Evolutionary conservation across 495 filamentous ascomycete genomes (phyloP).

Genomic region (Mycothermus thermophilus): DNA sequence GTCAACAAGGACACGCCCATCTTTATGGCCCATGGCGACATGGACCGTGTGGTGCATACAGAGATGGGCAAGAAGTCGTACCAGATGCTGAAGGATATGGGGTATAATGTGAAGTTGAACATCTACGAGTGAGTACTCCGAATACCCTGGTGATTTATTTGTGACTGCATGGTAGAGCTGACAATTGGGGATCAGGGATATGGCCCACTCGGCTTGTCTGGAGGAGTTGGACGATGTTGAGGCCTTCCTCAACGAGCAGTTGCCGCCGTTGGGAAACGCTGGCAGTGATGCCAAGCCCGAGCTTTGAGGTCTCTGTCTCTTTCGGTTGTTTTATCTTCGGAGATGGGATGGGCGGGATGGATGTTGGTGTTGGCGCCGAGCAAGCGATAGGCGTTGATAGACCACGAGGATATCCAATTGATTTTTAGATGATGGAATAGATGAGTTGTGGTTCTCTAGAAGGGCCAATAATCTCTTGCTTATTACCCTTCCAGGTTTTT

Average conservation of each 20-base stretch:
- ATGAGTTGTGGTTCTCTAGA: too few relatives aligned
- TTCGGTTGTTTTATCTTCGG: neutral
- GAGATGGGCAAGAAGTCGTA: conserved; percentile 53
- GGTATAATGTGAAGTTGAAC: conserved; percentile 60
- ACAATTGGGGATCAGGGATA: conserved; percentile 39
- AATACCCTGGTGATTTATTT: too few relatives aligned
- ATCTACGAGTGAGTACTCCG: conserved; percentile 50
- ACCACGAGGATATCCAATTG: too few relatives aligned
- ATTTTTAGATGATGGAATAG: too few relatives aligned
- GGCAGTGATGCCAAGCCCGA: conserved; percentile 33
- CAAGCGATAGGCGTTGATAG: too few relatives aligned
- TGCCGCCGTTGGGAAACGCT: conserved; percentile 38
- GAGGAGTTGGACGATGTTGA: conserved; percentile 78
- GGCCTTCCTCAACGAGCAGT: conserved; percentile 48
- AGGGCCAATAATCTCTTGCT: too few relatives aligned
- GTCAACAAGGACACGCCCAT: conserved; percentile 70
- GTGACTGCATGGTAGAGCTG: too few relatives aligned
- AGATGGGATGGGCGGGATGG: neutral
- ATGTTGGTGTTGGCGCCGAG: neutral
- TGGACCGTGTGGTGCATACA: conserved; percentile 55
- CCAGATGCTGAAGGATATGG: conserved; percentile 47
- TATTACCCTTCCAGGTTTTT: too few relatives aligned
- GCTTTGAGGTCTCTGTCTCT: conserved; percentile 19
- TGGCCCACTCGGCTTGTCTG: conserved; percentile 63
- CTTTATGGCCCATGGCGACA: conserved; percentile 74